Conservation (phyloP, 164 flowering plant genomes). For the Liquidambar formosana region DNA sequence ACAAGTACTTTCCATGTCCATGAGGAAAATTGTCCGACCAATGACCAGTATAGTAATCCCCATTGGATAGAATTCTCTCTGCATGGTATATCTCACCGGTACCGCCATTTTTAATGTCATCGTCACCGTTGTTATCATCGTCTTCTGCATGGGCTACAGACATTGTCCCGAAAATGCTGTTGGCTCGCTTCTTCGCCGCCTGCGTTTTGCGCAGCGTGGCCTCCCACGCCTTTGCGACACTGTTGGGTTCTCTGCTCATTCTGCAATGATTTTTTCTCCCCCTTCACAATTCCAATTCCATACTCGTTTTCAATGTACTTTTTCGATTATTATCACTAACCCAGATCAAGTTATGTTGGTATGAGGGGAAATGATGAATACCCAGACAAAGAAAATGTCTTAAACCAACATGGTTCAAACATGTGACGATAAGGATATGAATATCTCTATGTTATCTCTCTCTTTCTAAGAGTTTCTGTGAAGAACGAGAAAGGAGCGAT, state of each 20-base stretch:
- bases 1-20: slow-evolving; percentile 79
- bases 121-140: slow-evolving; percentile 21
- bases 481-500: slow-evolving; percentile 17
- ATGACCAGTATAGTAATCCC: slow-evolving; percentile 80
- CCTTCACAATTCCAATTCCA: background rate
- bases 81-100: slow-evolving; percentile 45
- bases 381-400: slow-evolving; percentile 6
- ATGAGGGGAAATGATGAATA: background rate
- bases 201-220: slow-evolving; percentile 68
- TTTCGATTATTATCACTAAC: background rate
- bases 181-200: slow-evolving; percentile 65
- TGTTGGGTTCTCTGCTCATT: slow-evolving; percentile 47
- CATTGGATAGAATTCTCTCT: slow-evolving; percentile 70
- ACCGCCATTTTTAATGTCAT: background rate
- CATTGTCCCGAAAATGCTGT: slow-evolving; percentile 54
- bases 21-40: slow-evolving; percentile 77
- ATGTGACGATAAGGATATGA: background rate
- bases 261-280: background rate
- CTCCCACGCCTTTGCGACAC: slow-evolving; percentile 72
- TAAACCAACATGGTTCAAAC: background rate
- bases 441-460: background rate
- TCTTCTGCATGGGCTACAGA: slow-evolving; percentile 49
- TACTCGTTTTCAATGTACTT: background rate
- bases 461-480: background rate
- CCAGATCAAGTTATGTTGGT: background rate